A percentile compares a stretch with the other conserved stretches of the same genome.
Evolutionary conservation across 495 filamentous ascomycete species (phyloP).

Genomic region (Filosporella fistucella): DNA sequence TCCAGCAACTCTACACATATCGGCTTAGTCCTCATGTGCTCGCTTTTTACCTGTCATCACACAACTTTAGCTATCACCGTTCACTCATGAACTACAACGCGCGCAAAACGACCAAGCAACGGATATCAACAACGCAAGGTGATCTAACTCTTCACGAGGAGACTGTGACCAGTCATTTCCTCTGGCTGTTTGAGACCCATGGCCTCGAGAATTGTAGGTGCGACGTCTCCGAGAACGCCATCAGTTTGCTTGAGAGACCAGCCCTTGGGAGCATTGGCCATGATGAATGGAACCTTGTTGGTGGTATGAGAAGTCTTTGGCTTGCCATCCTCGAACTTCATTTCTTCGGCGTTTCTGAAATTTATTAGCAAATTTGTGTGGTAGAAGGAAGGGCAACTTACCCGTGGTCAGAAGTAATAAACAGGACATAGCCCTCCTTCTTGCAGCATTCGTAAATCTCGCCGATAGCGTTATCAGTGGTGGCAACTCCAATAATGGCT

Average conservation of each 20-base stretch:
- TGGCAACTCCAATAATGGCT: conserved; percentile 78
- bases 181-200: conserved; percentile 89
- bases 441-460: conserved; percentile 89
- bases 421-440: conserved; percentile 83
- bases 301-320: conserved; percentile 98
- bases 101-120: neutral
- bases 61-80: conserved; percentile 7
- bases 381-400: conserved; percentile 30
- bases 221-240: conserved; percentile 93
- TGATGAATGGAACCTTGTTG: conserved; percentile 95
- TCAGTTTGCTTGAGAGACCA: conserved; percentile 81
- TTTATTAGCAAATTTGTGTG: neutral
- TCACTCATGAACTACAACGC: neutral
- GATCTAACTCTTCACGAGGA: conserved; percentile 67
- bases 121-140: conserved; percentile 4
- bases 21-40: conserved; percentile 14
- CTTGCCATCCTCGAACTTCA: conserved; percentile 90
- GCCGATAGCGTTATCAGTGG: conserved; percentile 91
- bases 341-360: conserved; percentile 90
- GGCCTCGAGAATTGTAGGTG: conserved; percentile 80
- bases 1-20: too few relatives aligned
- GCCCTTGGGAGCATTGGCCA: conserved; percentile 91
- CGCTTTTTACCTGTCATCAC: conserved; percentile 18
- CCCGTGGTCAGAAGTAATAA: conserved; percentile 95
- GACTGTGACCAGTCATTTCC: conserved; percentile 85